These are phyloP conservation scores for Cystofilobasidium bisporidii DNA, from an alignment of 768 basidiomycete genomes.

Conservation along the genomic window DNA sequence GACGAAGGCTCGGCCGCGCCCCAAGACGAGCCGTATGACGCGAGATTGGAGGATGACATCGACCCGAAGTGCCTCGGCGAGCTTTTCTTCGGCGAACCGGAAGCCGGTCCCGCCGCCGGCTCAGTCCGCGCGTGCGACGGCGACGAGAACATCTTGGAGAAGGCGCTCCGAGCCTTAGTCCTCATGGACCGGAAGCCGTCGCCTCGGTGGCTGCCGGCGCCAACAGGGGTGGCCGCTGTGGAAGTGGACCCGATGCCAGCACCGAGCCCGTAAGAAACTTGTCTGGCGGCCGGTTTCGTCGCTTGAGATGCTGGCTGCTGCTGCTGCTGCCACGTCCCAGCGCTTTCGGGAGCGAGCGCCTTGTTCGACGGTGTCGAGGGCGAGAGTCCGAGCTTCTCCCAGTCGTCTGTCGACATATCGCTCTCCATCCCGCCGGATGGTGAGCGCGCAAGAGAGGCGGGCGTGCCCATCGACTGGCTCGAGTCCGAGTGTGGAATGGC, in stretches of 20 bases:
- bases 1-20: neutral
- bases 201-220: neutral
- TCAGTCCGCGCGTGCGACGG: neutral
- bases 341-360: neutral
- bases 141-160: conserved; percentile 20
- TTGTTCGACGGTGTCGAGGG: neutral
- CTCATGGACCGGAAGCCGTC: conserved; percentile 14
- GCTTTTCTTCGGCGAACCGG: neutral
- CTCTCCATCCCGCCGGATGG: neutral
- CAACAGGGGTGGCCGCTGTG: neutral
- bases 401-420: conserved; percentile 1
- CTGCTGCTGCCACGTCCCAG: neutral
- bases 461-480: too few species aligned
- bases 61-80: neutral
- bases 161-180: conserved; percentile 16
- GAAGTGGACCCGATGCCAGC: neutral
- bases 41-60: neutral
- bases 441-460: neutral
- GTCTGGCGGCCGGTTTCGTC: neutral
- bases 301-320: too few species aligned
- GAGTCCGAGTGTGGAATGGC: neutral
- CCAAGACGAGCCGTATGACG: neutral
- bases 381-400: conserved; percentile 5
- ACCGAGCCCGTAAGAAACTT: neutral
- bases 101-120: neutral